Evolutionary conservation across 2,329 filamentous ascomycete genomes (phyloP).

Genomic region (Colletotrichum sidae): DNA sequence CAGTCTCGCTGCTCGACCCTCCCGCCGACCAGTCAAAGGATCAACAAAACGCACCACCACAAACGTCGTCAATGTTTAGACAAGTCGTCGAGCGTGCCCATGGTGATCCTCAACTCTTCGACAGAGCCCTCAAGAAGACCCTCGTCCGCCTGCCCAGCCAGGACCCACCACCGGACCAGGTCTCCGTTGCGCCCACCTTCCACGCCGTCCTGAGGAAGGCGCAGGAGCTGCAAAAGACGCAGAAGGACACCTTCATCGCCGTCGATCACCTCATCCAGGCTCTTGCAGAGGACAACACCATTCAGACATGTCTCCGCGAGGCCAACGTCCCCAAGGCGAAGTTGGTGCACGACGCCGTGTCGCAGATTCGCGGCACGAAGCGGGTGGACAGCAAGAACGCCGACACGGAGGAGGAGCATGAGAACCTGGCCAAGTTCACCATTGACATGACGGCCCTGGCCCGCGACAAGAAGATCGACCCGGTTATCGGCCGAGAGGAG

Average conservation of each 20-base stretch:
- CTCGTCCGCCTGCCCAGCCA: constrained; percentile 93
- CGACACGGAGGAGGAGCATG: constrained; percentile 90
- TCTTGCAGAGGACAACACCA: constrained; percentile 80
- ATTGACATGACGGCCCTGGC: constrained; percentile 98
- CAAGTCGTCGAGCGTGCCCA: constrained; percentile 95
- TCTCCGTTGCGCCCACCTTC: constrained; percentile 85
- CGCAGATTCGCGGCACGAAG: constrained; percentile 91
- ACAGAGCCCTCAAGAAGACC: constrained; percentile 89
- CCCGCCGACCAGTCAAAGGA: constrained; percentile 83
- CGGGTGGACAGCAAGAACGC: constrained; percentile 96
- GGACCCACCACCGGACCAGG: constrained; percentile 91
- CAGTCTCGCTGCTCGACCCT: constrained; percentile 82
- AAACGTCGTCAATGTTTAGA: constrained; percentile 82
- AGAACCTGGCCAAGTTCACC: constrained; percentile 97
- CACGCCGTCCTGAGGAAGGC: constrained; percentile 85
- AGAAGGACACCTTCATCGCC: constrained; percentile 95
- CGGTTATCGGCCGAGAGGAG: constrained; percentile 95
- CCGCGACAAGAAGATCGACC: constrained; percentile 96
- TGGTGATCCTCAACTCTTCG: constrained; percentile 90
- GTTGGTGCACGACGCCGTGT: constrained; percentile 89
- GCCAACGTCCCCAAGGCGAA: constrained; percentile 93
- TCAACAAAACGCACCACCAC: constrained; percentile 80
- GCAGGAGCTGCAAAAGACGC: constrained; percentile 92
- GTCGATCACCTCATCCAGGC: constrained; percentile 94
- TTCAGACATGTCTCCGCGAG: constrained; percentile 82